Evolutionary conservation across 2,329 filamentous ascomycete genomes (phyloP), one percentile per base, ranked within the genome.

Genomic region (Knoxdaviesia proteae): DNA sequence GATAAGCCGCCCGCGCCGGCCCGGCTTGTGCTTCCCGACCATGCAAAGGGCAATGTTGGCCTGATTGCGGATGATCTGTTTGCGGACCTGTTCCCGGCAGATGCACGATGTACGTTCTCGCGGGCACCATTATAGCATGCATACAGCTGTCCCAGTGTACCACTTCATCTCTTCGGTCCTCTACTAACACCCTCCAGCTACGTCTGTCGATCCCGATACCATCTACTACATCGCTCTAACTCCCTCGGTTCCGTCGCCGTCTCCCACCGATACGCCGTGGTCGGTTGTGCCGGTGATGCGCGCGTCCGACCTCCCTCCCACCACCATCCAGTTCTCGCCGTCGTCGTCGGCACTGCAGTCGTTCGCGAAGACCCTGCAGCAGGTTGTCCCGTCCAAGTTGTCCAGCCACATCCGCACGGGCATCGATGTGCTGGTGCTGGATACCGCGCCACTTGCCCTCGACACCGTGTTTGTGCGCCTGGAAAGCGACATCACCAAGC

Each of bases 381-480:
- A 76, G 52, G 62, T 84, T 32, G 77, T 84, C 30, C 80, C 82
- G 8, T 83, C 81, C 44, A 84, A 81, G 56, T 68, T 84, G 39
- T 70, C 76, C 31, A 74, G 74, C 49, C 75, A 80, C 51, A 75
- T 77, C 50, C 77, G 84, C 50, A 74, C 76, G 48, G 76, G 81
- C 6, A 80, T 94, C 49, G 87, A 94, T 58, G 80, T 96, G 47
- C 68, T 84, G 45, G 70, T 92, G 31, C 65, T 92, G 45, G 81
- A 93, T 54, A 82, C 90, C 6, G 69, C 78, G 6, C 82, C 88
- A 2, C 60, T 96, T 31, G 70, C 77, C 2, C 63, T 96, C 31
- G 84, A 94, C 47, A 84, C 82, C 0, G 71, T 96, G 10, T 94
- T 84, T 55, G 83, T 96, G 45, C 84, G 74, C 41, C 67, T 94